A percentile compares a stretch with the other conserved stretches of the same genome.
phyloP scores from a whole-genome alignment of 345 rosid genomes.

The Syzygium oleosum region DNA sequence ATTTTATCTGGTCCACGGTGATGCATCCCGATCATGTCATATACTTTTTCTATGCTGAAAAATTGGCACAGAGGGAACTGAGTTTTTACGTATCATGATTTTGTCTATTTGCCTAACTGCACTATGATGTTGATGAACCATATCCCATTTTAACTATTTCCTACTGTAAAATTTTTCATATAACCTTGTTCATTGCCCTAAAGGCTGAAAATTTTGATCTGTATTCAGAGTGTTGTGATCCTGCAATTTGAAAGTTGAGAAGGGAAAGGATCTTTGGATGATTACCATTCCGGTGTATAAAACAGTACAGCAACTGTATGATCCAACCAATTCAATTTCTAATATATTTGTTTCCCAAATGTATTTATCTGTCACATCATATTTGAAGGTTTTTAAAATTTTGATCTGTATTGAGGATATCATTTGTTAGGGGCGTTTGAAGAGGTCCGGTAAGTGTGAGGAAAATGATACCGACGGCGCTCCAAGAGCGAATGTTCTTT shows the following conservation, averaged over 20 bases:
- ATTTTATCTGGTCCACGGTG: too few species aligned
- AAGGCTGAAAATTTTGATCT: background rate
- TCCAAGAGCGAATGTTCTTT: accelerated
- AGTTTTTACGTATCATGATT: too few species aligned
- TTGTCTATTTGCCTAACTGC: too few species aligned
- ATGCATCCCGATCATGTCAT: too few species aligned
- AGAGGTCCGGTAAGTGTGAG: background rate
- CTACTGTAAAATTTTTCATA: background rate
- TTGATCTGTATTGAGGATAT: background rate
- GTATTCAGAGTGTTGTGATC: background rate
- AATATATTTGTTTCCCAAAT: too few species aligned
- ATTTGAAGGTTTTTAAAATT: too few species aligned
- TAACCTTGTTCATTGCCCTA: background rate
- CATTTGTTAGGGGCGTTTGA: background rate
- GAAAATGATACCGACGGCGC: background rate
- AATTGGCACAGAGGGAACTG: too few species aligned
- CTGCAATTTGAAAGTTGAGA: background rate
- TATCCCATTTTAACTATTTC: too few species aligned
- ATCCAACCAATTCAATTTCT: background rate
- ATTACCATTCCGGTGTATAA: background rate
- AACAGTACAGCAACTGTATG: background rate
- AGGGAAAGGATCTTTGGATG: background rate
- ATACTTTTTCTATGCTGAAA: too few species aligned
- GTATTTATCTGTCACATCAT: background rate
- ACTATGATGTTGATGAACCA: too few species aligned